Percentiles rank a stretch among this genome's conserved stretches.
phyloP scores from a whole-genome alignment of 1,139 yeast genomes.

The Hansenula anomala region DNA sequence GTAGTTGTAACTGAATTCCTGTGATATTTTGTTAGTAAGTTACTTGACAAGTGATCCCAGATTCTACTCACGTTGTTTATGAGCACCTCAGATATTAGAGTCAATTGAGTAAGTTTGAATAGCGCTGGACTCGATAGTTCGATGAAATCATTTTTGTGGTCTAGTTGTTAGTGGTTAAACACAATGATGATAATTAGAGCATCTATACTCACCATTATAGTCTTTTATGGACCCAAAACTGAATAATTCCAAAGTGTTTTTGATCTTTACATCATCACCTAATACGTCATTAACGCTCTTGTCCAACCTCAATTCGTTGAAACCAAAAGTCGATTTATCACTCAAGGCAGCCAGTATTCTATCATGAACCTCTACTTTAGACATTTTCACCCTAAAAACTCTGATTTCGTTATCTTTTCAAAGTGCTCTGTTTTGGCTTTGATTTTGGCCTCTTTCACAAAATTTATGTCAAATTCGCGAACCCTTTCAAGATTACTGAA shows the following conservation, averaged over 20 bases:
- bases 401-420: too few relatives aligned
- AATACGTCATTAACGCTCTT: slow-evolving; percentile 1
- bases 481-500: not conserved
- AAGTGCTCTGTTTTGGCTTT: too few relatives aligned
- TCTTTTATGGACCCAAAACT: slow-evolving; percentile 26
- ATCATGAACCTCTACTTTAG: not conserved
- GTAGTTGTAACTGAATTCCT: slow-evolving; percentile 9
- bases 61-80: slow-evolving; percentile 7
- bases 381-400: too few relatives aligned
- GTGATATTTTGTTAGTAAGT: not conserved
- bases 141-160: slow-evolving; percentile 9
- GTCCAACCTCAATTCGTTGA: slow-evolving; percentile 15
- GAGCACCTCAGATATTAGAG: slow-evolving; percentile 22
- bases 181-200: too few relatives aligned
- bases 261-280: slow-evolving; percentile 5
- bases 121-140: slow-evolving; percentile 18
- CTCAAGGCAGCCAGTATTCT: slow-evolving; percentile 1
- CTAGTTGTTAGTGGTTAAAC: too few relatives aligned
- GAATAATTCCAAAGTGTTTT: slow-evolving; percentile 25
- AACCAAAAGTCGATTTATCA: slow-evolving; percentile 17
- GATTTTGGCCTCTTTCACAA: too few relatives aligned
- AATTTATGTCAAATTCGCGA: too few relatives aligned
- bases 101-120: slow-evolving; percentile 26
- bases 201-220: slow-evolving; percentile 13
- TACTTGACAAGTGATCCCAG: not conserved